Conservation (phyloP, 345 rosid species). For the Eucalyptus erythrocorys region DNA sequence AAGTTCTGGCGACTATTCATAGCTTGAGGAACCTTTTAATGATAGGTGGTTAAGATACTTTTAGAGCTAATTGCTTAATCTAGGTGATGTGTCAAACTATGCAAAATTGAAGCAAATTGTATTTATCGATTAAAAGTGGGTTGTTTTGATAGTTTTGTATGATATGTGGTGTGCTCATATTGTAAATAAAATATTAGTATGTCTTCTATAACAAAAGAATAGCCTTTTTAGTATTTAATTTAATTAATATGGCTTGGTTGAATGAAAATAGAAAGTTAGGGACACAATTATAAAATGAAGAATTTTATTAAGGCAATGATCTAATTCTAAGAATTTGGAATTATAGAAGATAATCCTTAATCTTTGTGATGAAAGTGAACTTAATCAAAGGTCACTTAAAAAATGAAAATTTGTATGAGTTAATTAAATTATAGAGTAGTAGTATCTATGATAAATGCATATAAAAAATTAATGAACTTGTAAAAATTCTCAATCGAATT, state of each 20-base stretch:
- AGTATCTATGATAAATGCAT: not conserved
- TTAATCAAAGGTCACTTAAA: not conserved
- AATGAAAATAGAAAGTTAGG: not conserved
- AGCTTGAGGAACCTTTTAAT: not conserved
- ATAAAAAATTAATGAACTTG: too few relatives aligned
- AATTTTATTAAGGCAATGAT: not conserved
- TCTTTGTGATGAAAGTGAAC: not conserved
- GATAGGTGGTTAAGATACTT: not conserved
- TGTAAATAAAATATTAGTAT: too few relatives aligned
- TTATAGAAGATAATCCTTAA: not conserved
- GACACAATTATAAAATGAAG: not conserved
- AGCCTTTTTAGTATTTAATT: not conserved
- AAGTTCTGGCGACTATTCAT: not conserved
- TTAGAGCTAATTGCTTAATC: not conserved
- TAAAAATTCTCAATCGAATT: too few relatives aligned
- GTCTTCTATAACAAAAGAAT: too few relatives aligned
- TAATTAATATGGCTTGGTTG: not conserved
- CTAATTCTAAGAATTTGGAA: not conserved
- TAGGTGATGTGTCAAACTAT: not conserved
- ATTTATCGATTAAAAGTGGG: not conserved
- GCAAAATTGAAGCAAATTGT: not conserved
- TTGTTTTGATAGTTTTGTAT: not conserved
- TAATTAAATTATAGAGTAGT: not conserved
- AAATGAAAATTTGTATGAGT: not conserved
- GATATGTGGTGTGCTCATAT: not conserved